Percentiles rank a stretch among this genome's conserved stretches.
These are phyloP conservation scores for Coffea eugenioides DNA, from an alignment of 257 asterid genomes.

Conservation along the genomic window DNA sequence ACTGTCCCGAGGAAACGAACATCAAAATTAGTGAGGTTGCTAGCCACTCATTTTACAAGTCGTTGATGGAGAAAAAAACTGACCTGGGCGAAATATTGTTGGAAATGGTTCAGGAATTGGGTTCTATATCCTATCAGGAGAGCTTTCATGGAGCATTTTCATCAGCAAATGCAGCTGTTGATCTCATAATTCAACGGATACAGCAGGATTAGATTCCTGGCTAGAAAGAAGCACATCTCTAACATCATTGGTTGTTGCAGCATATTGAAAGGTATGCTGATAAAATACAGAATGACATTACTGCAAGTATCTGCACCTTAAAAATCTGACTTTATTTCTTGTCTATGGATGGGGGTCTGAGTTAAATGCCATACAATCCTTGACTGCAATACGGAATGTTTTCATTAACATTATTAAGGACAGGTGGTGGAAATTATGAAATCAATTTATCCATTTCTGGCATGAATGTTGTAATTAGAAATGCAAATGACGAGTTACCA, in stretches of 20 bases:
- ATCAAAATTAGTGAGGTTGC: conserved; percentile 71
- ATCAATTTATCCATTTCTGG: background rate
- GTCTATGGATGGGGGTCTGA: background rate
- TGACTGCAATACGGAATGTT: background rate
- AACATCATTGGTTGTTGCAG: background rate
- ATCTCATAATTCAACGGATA: conserved; percentile 66
- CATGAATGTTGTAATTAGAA: background rate
- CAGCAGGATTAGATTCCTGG: conserved; percentile 27
- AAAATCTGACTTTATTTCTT: background rate
- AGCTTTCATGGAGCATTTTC: conserved; percentile 97
- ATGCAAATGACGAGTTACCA: background rate
- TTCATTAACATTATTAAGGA: background rate
- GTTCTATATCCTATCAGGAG: conserved; percentile 83
- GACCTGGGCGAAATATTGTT: conserved; percentile 81
- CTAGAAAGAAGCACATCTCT: background rate
- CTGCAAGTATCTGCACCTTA: background rate
- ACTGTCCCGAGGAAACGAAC: conserved; percentile 86
- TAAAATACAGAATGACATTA: background rate
- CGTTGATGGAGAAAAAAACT: conserved; percentile 51
- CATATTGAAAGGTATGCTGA: conserved; percentile 4
- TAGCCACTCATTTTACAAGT: conserved; percentile 58
- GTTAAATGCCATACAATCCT: too few relatives aligned
- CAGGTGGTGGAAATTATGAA: background rate
- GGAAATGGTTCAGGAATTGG: conserved; percentile 69
- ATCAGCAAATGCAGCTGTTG: conserved; percentile 86